phyloP scores from a whole-genome alignment of 306 rosid species.

The Citrullus colocynthis region DNA sequence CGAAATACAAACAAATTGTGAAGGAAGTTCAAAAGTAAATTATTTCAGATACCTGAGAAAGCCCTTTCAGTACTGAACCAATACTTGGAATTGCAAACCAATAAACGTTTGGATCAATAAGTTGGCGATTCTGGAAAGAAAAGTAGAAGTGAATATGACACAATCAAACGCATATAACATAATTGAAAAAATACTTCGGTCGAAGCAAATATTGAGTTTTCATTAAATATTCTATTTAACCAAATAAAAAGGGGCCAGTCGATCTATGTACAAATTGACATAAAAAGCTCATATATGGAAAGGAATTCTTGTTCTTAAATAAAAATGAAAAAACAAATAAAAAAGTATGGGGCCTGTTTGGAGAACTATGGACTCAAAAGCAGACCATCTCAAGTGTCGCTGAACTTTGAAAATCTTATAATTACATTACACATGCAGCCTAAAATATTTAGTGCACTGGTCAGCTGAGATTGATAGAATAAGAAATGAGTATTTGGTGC shows the following conservation, averaged over 20 bases:
- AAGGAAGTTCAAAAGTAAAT: not conserved
- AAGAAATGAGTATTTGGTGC: not conserved
- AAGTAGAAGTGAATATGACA: constrained; percentile 13
- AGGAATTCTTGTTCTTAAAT: not conserved
- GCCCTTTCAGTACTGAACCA: constrained; percentile 73
- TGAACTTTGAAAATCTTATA: no score
- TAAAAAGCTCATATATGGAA: not conserved
- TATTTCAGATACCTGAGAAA: constrained; percentile 58
- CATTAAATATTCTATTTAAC: not conserved
- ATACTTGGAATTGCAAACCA: constrained; percentile 84
- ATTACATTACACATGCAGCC: not conserved
- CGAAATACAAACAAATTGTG: not conserved
- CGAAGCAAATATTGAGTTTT: not conserved
- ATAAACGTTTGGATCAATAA: constrained; percentile 71
- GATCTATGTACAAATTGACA: not conserved
- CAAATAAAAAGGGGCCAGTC: not conserved
- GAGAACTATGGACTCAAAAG: not conserved
- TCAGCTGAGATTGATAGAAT: not conserved
- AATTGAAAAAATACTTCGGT: not conserved
- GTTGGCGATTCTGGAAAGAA: constrained; percentile 60
- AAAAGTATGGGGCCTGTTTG: not conserved
- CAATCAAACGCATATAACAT: not conserved
- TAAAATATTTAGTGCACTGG: not conserved
- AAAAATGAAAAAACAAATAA: not conserved
- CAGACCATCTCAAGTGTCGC: no score